Percentiles rank a stretch among this genome's conserved stretches.
These are phyloP conservation scores for Coemansia sp. DNA, from an alignment of 192 early-diverging fungal species.

Conservation along the genomic window DNA sequence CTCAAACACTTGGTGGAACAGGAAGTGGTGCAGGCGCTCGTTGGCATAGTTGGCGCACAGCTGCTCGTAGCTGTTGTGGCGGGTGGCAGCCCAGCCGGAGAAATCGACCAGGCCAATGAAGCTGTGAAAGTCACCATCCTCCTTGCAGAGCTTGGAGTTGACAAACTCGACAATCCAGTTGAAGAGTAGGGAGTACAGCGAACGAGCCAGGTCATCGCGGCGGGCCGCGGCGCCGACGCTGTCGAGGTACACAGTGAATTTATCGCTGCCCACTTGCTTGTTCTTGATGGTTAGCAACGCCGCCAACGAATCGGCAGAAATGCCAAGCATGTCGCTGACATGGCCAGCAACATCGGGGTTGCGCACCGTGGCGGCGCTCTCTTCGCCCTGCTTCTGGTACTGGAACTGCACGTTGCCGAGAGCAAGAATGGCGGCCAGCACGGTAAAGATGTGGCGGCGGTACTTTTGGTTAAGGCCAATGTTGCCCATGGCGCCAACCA, in stretches of 20 bases:
- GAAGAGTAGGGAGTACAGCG: slow-evolving; percentile 79
- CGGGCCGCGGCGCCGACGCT: slow-evolving; percentile 63
- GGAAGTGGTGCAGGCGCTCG: slow-evolving; percentile 79
- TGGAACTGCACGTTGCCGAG: slow-evolving; percentile 86
- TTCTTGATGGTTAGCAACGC: slow-evolving; percentile 78
- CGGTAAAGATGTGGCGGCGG: slow-evolving; percentile 78
- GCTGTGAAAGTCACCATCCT: slow-evolving; percentile 57
- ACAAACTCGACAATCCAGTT: slow-evolving; percentile 80
- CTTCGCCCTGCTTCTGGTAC: slow-evolving; percentile 63
- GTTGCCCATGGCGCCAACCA: slow-evolving; percentile 78
- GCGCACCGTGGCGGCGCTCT: slow-evolving; percentile 74
- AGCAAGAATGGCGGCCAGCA: slow-evolving; percentile 79
- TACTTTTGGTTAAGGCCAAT: slow-evolving; percentile 78
- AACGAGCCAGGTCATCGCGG: slow-evolving; percentile 67
- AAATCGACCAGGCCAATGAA: slow-evolving; percentile 85
- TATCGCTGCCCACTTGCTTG: slow-evolving; percentile 73
- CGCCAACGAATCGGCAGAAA: slow-evolving; percentile 65
- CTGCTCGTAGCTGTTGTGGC: slow-evolving; percentile 53
- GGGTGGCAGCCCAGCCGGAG: slow-evolving; percentile 63
- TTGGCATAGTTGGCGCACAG: slow-evolving; percentile 82
- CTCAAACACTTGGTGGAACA: slow-evolving; percentile 69
- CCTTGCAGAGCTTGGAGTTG: slow-evolving; percentile 74
- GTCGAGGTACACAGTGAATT: slow-evolving; percentile 79
- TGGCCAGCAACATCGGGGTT: slow-evolving; percentile 73
- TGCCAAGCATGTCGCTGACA: slow-evolving; percentile 77